These are phyloP conservation scores for Saccharomycopsis sp. DNA, from an alignment of 805 yeast species.

Conservation along the genomic window DNA sequence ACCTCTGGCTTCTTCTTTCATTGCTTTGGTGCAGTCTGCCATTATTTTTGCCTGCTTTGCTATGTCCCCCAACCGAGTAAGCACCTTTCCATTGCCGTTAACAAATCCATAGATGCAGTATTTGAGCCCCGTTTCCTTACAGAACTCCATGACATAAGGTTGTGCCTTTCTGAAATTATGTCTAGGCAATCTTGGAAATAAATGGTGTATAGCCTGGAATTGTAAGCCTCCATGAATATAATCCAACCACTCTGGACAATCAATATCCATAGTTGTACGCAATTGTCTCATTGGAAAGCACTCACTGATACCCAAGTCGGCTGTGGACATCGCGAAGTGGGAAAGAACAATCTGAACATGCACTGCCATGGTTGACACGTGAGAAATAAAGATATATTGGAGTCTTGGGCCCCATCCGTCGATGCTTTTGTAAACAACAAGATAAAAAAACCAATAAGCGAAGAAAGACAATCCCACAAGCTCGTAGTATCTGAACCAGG, in stretches of 20 bases:
- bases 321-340: constrained; percentile 90
- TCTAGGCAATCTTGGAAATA: constrained; percentile 84
- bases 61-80: constrained; percentile 62
- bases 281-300: constrained; percentile 73
- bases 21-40: constrained; percentile 61
- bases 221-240: constrained; percentile 89
- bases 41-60: constrained; percentile 74
- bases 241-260: constrained; percentile 89
- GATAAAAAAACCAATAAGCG: constrained; percentile 76
- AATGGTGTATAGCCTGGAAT: constrained; percentile 85
- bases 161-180: constrained; percentile 79
- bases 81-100: constrained; percentile 67
- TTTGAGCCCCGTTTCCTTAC: constrained; percentile 66
- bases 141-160: constrained; percentile 62
- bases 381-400: constrained; percentile 62
- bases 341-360: constrained; percentile 88
- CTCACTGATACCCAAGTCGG: constrained; percentile 77
- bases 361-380: constrained; percentile 80
- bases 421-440: constrained; percentile 44
- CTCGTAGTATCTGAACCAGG: constrained; percentile 80
- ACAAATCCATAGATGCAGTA: constrained; percentile 83
- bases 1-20: constrained; percentile 44
- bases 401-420: constrained; percentile 49
- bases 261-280: constrained; percentile 92
- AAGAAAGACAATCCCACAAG: constrained; percentile 61